A percentile compares a stretch with the other conserved stretches of the same genome.
Evolutionary conservation across 805 yeast species (phyloP).

Genomic region (Monosporozyma aerobia): DNA sequence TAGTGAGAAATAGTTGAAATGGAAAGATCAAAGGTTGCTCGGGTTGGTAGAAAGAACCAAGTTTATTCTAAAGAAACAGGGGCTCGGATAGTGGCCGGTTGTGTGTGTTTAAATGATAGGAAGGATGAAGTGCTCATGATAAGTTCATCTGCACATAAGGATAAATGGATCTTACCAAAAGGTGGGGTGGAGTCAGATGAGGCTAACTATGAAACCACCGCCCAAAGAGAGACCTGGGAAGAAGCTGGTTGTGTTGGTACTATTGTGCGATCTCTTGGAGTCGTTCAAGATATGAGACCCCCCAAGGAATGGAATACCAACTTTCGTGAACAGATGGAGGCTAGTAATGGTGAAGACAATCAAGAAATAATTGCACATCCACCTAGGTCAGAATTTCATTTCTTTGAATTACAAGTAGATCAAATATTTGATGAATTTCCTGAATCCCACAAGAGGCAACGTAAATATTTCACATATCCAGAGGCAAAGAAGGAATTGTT

Average conservation of each 20-base stretch:
- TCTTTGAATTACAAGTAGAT: slow-evolving; percentile 64
- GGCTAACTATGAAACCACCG: slow-evolving; percentile 37
- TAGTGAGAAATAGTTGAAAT: not conserved
- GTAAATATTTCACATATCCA: slow-evolving; percentile 67
- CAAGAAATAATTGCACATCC: slow-evolving; percentile 32
- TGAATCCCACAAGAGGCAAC: slow-evolving; percentile 48
- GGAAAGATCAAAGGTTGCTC: not conserved
- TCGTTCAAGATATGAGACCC: slow-evolving; percentile 53
- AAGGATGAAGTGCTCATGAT: slow-evolving; percentile 65
- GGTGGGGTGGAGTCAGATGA: slow-evolving; percentile 94
- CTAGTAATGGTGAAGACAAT: slow-evolving; percentile 11
- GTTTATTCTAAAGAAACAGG: slow-evolving; percentile 52
- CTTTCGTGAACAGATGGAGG: slow-evolving; percentile 2
- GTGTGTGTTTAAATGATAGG: slow-evolving; percentile 57
- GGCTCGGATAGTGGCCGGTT: slow-evolving; percentile 88
- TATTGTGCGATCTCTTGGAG: slow-evolving; percentile 47
- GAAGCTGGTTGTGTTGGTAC: slow-evolving; percentile 85
- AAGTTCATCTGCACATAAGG: slow-evolving; percentile 58
- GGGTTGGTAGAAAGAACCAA: slow-evolving; percentile 54
- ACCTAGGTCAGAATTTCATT: slow-evolving; percentile 81
- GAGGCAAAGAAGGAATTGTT: slow-evolving; percentile 57
- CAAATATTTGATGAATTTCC: slow-evolving; percentile 64
- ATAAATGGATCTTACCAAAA: slow-evolving; percentile 85
- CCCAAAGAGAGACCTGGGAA: slow-evolving; percentile 93
- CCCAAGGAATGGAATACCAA: slow-evolving; percentile 36